Conservation (phyloP, 192 early-diverging fungal genomes). For the Gonapodya prolifera region DNA sequence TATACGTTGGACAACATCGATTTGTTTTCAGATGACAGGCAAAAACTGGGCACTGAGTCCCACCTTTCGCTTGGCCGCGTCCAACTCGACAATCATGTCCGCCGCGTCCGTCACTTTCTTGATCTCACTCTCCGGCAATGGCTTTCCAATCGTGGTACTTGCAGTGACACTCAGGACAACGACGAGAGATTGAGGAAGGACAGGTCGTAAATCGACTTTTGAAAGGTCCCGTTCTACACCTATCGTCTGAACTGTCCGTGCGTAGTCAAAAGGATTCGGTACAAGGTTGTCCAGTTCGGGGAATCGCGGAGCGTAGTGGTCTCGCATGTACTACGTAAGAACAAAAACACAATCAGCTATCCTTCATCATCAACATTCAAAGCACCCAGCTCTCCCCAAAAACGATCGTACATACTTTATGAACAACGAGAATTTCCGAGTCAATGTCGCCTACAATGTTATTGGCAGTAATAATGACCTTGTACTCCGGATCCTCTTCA, state of each 20-base stretch:
- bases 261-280: constrained; percentile 76
- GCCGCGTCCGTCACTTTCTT: constrained; percentile 60
- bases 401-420: constrained; percentile 45
- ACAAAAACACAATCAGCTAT: constrained; percentile 1
- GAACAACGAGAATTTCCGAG: constrained; percentile 74
- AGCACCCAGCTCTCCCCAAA: no score
- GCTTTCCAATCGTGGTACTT: constrained; percentile 65
- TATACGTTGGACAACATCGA: constrained; percentile 12
- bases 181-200: constrained; percentile 67
- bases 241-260: constrained; percentile 67
- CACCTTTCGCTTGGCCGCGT: constrained; percentile 52
- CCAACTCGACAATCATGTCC: constrained; percentile 61
- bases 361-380: no score
- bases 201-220: constrained; percentile 60
- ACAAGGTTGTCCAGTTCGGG: constrained; percentile 90
- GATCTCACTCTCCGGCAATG: constrained; percentile 47
- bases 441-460: constrained; percentile 73
- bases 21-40: not conserved
- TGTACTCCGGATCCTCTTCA: constrained; percentile 83
- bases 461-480: constrained; percentile 73
- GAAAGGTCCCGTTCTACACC: constrained; percentile 69
- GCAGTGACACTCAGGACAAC: constrained; percentile 90
- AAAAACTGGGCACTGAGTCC: not conserved
- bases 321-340: constrained; percentile 57
- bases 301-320: constrained; percentile 79